Evolutionary conservation across 2,329 filamentous ascomycete genomes (phyloP), one percentile per base, ranked within the genome.

Genomic region (Sporothrix variecibatus): DNA sequence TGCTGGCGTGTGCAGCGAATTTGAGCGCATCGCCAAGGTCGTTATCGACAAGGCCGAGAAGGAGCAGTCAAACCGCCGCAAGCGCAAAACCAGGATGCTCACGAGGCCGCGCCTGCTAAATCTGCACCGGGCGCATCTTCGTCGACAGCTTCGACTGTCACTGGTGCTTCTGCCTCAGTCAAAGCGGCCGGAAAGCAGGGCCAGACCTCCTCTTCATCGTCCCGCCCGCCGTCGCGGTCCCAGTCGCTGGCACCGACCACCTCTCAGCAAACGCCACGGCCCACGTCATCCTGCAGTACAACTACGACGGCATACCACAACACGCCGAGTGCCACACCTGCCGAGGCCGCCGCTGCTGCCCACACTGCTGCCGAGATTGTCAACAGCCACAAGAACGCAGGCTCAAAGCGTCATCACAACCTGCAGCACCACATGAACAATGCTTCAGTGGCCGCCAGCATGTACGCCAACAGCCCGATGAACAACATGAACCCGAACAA

Each of bases 1-100:
- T 98, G 94, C 88, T 98, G 23, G 92, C 31, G 92, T 98, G 0
- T 98, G 95, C 82, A 90, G 93, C n/a, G 96, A 99, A 80, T 99
- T 99, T 78, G 95, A 97, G 81, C 91, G 96, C 74, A 98, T 99
- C 77, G 94, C 94, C 49, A 94, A 92, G 80, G 90, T 94, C 2
- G 94, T 97, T 9, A 91, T 98, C 64, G 95, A 98, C 75, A 97
- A 95, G 81, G 90, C 94, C 0, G 95, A 98, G 80, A 94, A 92
- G 79, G 95, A 98, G 71, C 89, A 93, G 49, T 88, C 91, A 34
- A 91, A 90, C 5, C 90, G 93, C 75, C 90, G 94, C 74, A 98
- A 98, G 85, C 90, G 95, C 75, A 98, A 97, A 90, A 88, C 75
- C 86, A 89, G 62, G 77, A 79, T 40, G 70, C 75, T 56, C 78